Base-by-base conservation (phyloP, 441 rosid species). In the Populus tomentosa region DNA sequence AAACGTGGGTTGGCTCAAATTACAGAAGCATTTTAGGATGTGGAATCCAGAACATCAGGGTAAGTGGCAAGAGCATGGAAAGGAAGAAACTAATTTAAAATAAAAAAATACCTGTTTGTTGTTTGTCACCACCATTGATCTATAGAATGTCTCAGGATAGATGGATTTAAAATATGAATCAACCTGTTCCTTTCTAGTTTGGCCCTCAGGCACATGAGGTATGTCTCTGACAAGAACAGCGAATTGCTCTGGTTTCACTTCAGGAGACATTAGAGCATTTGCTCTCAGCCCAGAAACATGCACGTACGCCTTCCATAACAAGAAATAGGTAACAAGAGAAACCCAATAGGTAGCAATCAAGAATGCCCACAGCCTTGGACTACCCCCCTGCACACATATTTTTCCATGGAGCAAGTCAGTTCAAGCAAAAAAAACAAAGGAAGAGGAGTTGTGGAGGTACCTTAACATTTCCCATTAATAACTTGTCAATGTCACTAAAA, bases 211-310 rank as follows among this genome's bases (percentile, higher is more conserved):
- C 67, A 82, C 85, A 32, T 80, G 69, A 78, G 99, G 98, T 35
- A 95, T 74, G 84, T 95, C 99, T 72, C 97, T 85, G 65, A 92
- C 97, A 38, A 95, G 89, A 87, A 89, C 81, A 74, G 91, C 95
- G 78, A 91, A 95, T 71, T 95, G 98, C 87, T 93, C 97, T 0
- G 97, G 83, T 74, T 73, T 88, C 71, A 83, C 83, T 67, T 88
- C 92, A 0, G 93, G 83, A 69, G 92, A 79, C 93, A 90, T 88
- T 10, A 93, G 75, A 74, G 98, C 97, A 70, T 84, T 77, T 23
- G 90, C 91, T 87, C 98, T 91, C 80, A 95, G 80, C n/a, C 67
- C 70, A 76, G 95, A 80, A 62, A 92, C 98, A 81, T 92, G 99
- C 38, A 85, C 80, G 70, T 95, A 93, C 28, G 97, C 99, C 82